Conservation (phyloP, 2,329 filamentous ascomycete genomes). For the Aspergillus sp. region DNA sequence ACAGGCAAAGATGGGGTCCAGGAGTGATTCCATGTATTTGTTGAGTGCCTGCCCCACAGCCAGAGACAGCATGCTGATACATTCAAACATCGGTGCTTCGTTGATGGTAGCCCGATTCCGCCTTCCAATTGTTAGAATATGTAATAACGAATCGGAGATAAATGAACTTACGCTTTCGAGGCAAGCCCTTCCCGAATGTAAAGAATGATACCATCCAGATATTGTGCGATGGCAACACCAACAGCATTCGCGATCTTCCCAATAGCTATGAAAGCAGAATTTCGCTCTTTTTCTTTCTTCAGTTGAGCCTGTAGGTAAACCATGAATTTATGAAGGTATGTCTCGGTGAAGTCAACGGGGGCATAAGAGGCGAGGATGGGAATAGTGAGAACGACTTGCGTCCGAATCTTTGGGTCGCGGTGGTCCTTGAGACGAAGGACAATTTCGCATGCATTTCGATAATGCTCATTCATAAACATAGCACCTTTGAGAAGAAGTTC, state of each 20-base stretch:
- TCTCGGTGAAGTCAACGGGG: slow-evolving; percentile 81
- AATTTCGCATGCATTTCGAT: slow-evolving; percentile 88
- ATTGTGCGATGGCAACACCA: slow-evolving; percentile 90
- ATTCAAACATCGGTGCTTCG: slow-evolving; percentile 85
- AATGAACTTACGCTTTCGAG: slow-evolving; percentile 61
- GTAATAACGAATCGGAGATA: slow-evolving; percentile 10
- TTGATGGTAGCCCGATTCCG: slow-evolving; percentile 58
- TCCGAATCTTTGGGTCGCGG: slow-evolving; percentile 79
- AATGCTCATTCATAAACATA: slow-evolving; percentile 99
- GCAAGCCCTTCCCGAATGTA: slow-evolving; percentile 91
- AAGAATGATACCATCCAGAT: slow-evolving; percentile 89
- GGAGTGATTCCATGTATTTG: slow-evolving; percentile 95
- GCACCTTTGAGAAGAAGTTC: slow-evolving; percentile 91
- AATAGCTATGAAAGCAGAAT: slow-evolving; percentile 92
- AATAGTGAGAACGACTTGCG: slow-evolving; percentile 87
- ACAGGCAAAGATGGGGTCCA: slow-evolving; percentile 96
- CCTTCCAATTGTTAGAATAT: slow-evolving; percentile 36
- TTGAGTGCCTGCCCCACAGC: slow-evolving; percentile 94
- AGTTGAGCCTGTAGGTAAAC: slow-evolving; percentile 89
- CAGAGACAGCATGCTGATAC: slow-evolving; percentile 92
- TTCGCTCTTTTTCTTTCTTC: slow-evolving; percentile 91
- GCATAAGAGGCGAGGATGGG: slow-evolving; percentile 91
- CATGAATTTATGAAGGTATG: slow-evolving; percentile 95
- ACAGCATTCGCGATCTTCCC: slow-evolving; percentile 96
- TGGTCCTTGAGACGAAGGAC: slow-evolving; percentile 92